These are phyloP conservation scores for Coemansia sp. DNA, from an alignment of 192 early-diverging fungal genomes.

Conservation along the genomic window DNA sequence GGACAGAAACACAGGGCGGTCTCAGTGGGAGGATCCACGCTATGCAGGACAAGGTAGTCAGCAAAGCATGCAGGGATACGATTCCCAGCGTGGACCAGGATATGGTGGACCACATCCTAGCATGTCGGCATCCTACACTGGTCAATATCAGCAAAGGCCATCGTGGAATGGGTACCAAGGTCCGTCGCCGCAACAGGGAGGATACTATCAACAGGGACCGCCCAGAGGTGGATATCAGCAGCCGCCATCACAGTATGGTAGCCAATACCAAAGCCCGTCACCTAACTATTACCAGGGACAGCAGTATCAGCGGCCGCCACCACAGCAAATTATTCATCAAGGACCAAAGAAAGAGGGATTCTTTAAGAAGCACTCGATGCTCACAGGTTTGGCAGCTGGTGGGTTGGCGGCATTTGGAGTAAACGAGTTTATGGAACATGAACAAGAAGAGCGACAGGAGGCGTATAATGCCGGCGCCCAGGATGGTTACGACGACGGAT, in stretches of 20 bases:
- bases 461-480: slow-evolving; percentile 6
- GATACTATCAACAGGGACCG: slow-evolving; percentile 21
- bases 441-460: slow-evolving; percentile 22
- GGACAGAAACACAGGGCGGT: slow-evolving; percentile 21
- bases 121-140: not conserved
- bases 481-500: slow-evolving; percentile 19
- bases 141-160: slow-evolving; percentile 6
- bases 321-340: slow-evolving; percentile 6
- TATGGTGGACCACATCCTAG: not conserved
- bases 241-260: not conserved
- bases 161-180: not conserved
- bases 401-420: slow-evolving; percentile 30
- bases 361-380: slow-evolving; percentile 26
- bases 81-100: not conserved
- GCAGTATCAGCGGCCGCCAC: slow-evolving; percentile 18
- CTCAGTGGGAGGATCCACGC: slow-evolving; percentile 33
- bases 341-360: slow-evolving; percentile 15
- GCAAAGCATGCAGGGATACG: not conserved
- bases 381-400: slow-evolving; percentile 28
- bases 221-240: slow-evolving; percentile 13
- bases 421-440: slow-evolving; percentile 36
- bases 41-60: not conserved
- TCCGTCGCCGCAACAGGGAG: not conserved
- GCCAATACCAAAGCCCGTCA: slow-evolving; percentile 3
- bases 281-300: not conserved